A percentile compares a stretch with the other conserved stretches of the same genome.
phyloP scores from a whole-genome alignment of 2,329 filamentous ascomycete genomes.

The Hyphodiscus sp. region DNA sequence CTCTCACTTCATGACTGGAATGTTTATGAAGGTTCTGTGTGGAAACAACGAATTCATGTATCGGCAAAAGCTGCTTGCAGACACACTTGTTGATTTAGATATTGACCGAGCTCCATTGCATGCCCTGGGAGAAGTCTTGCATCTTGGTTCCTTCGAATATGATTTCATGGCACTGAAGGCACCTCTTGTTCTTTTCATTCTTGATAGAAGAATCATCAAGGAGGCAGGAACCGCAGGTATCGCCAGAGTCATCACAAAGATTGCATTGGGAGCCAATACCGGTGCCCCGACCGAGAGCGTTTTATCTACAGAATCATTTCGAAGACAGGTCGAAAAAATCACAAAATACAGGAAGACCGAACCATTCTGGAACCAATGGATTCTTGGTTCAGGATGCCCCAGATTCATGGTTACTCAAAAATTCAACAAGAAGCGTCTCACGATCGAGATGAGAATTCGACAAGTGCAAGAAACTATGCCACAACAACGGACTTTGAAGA shows the following conservation, averaged over 20 bases:
- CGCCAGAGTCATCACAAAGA: constrained; percentile 75
- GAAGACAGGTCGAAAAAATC: constrained; percentile 78
- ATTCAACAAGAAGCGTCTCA: constrained; percentile 97
- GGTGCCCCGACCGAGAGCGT: constrained; percentile 68
- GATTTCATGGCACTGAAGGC: constrained; percentile 91
- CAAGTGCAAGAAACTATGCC: constrained; percentile 55
- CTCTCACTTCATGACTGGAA: constrained; percentile 90
- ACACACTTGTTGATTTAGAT: constrained; percentile 76
- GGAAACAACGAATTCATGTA: constrained; percentile 95
- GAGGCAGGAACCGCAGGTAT: constrained; percentile 75
- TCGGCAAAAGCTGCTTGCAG: constrained; percentile 77
- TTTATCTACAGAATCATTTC: constrained; percentile 67
- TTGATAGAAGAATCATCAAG: constrained; percentile 87
- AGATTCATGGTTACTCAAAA: constrained; percentile 78
- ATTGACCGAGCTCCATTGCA: constrained; percentile 75
- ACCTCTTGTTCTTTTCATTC: constrained; percentile 83
- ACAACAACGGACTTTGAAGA: constrained; percentile 52
- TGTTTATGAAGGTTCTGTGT: constrained; percentile 83
- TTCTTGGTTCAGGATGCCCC: constrained; percentile 81
- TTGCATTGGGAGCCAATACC: constrained; percentile 80
- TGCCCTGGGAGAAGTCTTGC: constrained; percentile 69
- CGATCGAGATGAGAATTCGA: constrained; percentile 83
- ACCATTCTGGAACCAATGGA: constrained; percentile 89
- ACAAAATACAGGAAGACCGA: constrained; percentile 76
- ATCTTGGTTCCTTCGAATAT: constrained; percentile 76